phyloP scores from a whole-genome alignment of 2,329 filamentous ascomycete genomes.

The Canariomyces notabilis region DNA sequence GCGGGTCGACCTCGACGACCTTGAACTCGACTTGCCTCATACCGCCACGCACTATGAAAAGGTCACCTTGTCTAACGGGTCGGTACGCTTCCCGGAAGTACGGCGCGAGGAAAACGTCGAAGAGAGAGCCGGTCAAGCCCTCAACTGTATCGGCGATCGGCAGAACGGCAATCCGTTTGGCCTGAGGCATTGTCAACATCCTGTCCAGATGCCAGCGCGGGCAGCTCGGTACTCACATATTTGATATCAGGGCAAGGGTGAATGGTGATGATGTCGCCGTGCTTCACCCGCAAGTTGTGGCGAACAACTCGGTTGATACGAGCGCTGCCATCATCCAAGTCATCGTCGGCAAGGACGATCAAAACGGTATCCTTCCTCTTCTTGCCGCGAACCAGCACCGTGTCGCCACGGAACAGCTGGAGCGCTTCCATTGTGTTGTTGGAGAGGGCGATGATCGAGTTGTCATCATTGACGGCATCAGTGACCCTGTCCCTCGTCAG shows the following conservation, averaged over 20 bases:
- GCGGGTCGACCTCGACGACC: conserved; percentile 96
- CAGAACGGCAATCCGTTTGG: conserved; percentile 97
- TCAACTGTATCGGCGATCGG: conserved; percentile 98
- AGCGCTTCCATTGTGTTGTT: conserved; percentile 99
- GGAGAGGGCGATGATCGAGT: conserved; percentile 96
- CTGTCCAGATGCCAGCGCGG: neutral
- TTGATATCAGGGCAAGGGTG: conserved; percentile 99
- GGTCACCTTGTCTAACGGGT: conserved; percentile 92
- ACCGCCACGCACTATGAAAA: conserved; percentile 94
- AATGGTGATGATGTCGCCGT: conserved; percentile 95
- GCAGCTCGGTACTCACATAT: conserved; percentile 71
- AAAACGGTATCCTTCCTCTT: conserved; percentile 99
- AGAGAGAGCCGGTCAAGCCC: conserved; percentile 93
- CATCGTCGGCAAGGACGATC: conserved; percentile 95
- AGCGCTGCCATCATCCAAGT: conserved; percentile 93
- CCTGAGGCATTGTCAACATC: conserved; percentile 46
- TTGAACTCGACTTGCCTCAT: conserved; percentile 99
- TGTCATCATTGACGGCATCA: conserved; percentile 98
- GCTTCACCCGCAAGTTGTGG: conserved; percentile 97
- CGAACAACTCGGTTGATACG: conserved; percentile 98
- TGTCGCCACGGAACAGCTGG: conserved; percentile 97
- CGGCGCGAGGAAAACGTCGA: conserved; percentile 97
- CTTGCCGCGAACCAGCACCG: conserved; percentile 97
- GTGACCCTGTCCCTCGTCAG: conserved; percentile 65
- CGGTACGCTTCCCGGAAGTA: conserved; percentile 99